Percentiles rank a stretch among this genome's conserved stretches.
Conservation (phyloP, 2,329 filamentous ascomycete genomes). For the Mycogone perniciosa region DNA sequence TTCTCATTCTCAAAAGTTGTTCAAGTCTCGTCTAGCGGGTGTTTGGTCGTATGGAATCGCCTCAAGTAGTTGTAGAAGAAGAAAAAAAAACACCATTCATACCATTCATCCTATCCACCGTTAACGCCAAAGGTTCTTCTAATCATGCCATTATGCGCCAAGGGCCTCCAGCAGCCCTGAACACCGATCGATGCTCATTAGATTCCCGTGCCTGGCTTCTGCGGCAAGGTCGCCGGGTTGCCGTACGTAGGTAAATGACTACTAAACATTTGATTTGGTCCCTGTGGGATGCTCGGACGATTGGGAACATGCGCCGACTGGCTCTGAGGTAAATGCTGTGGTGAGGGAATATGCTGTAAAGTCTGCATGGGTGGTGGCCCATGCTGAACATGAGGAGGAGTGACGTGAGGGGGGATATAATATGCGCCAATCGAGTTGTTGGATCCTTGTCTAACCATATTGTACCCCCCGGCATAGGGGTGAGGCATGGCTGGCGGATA, state of each 20-base stretch:
- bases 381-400: slow-evolving; percentile 31
- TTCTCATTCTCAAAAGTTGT: slow-evolving; percentile 25
- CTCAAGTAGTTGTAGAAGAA: slow-evolving; percentile 13
- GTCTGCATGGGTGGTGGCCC: slow-evolving; percentile 35
- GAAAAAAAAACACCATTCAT: slow-evolving; percentile 21
- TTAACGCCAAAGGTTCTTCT: slow-evolving; percentile 32
- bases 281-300: slow-evolving; percentile 40
- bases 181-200: slow-evolving; percentile 31
- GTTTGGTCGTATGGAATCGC: slow-evolving; percentile 14
- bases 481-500: slow-evolving; percentile 39
- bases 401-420: slow-evolving; percentile 29
- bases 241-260: slow-evolving; percentile 51
- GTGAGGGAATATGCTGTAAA: slow-evolving; percentile 31
- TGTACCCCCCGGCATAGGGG: slow-evolving; percentile 43
- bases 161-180: slow-evolving; percentile 17
- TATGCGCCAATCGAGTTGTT: slow-evolving; percentile 49
- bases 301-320: slow-evolving; percentile 36
- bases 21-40: slow-evolving; percentile 18
- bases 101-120: slow-evolving; percentile 29
- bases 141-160: slow-evolving; percentile 31
- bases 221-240: slow-evolving; percentile 53
- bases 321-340: slow-evolving; percentile 38
- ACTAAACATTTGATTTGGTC: slow-evolving; percentile 41
- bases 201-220: slow-evolving; percentile 49
- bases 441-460: slow-evolving; percentile 52